phyloP scores from a whole-genome alignment of 176 grass and related monocot species.

The Neostapfia colusana region DNA sequence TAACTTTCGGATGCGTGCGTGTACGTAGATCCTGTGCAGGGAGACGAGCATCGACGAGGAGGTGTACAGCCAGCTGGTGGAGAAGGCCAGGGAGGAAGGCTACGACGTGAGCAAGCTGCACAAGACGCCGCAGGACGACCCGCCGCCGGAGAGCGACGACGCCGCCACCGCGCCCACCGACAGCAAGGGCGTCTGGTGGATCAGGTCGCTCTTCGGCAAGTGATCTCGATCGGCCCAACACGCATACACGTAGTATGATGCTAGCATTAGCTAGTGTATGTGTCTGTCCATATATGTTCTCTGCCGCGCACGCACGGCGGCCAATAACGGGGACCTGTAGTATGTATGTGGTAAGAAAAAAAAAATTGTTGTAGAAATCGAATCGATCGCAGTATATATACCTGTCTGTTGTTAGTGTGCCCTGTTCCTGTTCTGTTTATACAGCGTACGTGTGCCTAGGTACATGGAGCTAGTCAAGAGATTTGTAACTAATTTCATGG shows the following conservation, averaged over 20 bases:
- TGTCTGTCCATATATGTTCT: neutral
- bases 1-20: neutral
- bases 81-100: slow-evolving; percentile 51
- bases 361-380: neutral
- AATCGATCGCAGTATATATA: too few relatives aligned
- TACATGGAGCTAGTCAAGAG: too few relatives aligned
- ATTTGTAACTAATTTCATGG: too few relatives aligned
- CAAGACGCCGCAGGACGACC: slow-evolving; percentile 65
- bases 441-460: too few relatives aligned
- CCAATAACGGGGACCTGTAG: neutral
- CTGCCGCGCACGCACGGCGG: too few relatives aligned
- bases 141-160: slow-evolving; percentile 59
- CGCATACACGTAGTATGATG: too few relatives aligned
- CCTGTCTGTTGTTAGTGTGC: neutral
- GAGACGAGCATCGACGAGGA: slow-evolving; percentile 71
- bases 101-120: slow-evolving; percentile 56
- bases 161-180: slow-evolving; percentile 51
- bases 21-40: slow-evolving; percentile 50
- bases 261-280: neutral
- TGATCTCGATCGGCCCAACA: neutral
- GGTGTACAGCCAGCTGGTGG: slow-evolving; percentile 68
- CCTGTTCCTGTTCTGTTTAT: neutral
- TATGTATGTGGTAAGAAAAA: neutral
- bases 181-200: slow-evolving; percentile 61
- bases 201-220: slow-evolving; percentile 76